Conservation (phyloP, 129 eudicot genomes). For the Flaveria linearis region DNA sequence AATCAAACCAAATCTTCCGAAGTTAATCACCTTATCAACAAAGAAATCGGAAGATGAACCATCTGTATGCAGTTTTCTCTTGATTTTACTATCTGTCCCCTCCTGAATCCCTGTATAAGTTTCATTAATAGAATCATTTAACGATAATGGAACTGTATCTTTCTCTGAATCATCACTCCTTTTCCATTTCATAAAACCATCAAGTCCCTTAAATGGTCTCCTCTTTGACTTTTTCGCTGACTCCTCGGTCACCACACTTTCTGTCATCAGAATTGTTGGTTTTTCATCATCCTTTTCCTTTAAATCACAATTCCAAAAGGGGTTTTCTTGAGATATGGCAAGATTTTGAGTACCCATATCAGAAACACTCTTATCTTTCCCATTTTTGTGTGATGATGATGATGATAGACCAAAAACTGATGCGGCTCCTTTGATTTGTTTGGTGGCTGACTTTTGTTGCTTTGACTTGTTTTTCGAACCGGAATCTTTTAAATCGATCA, state of each 20-base stretch:
- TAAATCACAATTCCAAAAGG: conserved; percentile 66
- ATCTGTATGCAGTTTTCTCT: conserved; percentile 60
- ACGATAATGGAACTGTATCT: conserved; percentile 71
- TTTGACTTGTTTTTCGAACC: conserved; percentile 47
- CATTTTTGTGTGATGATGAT: conserved; percentile 45
- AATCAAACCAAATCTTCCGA: neutral
- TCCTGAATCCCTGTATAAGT: conserved; percentile 39
- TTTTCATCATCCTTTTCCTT: conserved; percentile 55
- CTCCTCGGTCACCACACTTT: conserved; percentile 47
- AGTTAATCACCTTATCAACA: conserved; percentile 59
- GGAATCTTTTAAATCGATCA: conserved; percentile 73
- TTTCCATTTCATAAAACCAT: conserved; percentile 86
- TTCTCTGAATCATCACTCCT: conserved; percentile 66
- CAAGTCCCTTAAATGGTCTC: conserved; percentile 65
- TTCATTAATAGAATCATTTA: conserved; percentile 49
- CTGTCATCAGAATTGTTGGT: conserved; percentile 70
- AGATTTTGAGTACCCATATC: conserved; percentile 36
- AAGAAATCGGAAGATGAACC: conserved; percentile 68
- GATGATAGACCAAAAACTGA: conserved; percentile 60
- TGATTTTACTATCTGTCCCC: conserved; percentile 53
- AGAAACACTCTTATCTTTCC: conserved; percentile 46
- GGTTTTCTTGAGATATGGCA: conserved; percentile 70
- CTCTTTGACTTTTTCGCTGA: conserved; percentile 50
- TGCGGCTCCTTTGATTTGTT: conserved; percentile 60
- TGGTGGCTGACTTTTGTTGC: conserved; percentile 50